Percentiles rank a stretch among this genome's conserved stretches.
phyloP scores from a whole-genome alignment of 257 asterid genomes.

The Solanum pinnatisectum region DNA sequence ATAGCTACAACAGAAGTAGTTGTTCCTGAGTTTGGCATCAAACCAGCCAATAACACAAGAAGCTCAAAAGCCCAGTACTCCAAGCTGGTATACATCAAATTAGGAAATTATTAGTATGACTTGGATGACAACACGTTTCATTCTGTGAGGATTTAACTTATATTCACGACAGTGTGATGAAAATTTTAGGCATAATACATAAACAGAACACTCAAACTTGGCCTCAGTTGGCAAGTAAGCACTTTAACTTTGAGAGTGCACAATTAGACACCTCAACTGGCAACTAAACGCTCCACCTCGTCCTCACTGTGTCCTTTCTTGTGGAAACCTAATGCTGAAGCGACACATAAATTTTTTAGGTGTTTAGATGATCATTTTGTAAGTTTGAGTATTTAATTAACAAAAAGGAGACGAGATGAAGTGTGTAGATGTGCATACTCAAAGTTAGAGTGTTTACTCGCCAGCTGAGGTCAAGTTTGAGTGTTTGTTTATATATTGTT shows the following conservation, averaged over 20 bases:
- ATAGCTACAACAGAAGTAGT: slow-evolving; percentile 72
- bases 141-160: neutral
- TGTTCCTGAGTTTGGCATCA: slow-evolving; percentile 72
- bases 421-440: neutral
- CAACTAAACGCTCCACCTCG: neutral
- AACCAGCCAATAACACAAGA: slow-evolving; percentile 75
- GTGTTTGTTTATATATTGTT: neutral
- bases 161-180: neutral
- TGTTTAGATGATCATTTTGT: neutral
- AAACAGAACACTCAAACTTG: neutral
- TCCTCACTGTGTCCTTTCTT: neutral
- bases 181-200: neutral
- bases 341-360: no score
- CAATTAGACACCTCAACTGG: neutral
- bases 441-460: no score
- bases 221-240: neutral
- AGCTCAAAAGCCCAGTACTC: slow-evolving; percentile 90
- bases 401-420: neutral
- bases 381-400: neutral
- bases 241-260: neutral
- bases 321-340: neutral
- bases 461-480: neutral
- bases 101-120: neutral
- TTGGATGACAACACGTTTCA: neutral
- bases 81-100: slow-evolving; percentile 30